Evolutionary conservation across 1,284 basidiomycete genomes (phyloP).

Genomic region (Boletus semigastroideus): DNA sequence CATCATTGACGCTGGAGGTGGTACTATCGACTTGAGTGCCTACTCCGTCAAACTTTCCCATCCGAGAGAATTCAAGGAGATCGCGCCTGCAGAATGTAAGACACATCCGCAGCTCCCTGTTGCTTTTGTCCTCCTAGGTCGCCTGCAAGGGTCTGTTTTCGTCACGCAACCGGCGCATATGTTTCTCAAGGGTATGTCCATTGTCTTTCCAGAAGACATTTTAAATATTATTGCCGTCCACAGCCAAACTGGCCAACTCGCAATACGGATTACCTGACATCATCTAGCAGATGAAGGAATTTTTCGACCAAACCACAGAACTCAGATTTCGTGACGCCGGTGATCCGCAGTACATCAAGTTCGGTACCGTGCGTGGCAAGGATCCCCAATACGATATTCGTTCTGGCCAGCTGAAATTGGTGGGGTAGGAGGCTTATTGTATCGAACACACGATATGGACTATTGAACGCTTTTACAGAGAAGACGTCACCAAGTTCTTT

Average conservation of each 20-base stretch:
- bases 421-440: conserved; percentile 33
- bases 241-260: conserved; percentile 34
- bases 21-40: conserved; percentile 37
- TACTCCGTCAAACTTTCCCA: conserved; percentile 37
- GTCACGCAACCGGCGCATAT: conserved; percentile 40
- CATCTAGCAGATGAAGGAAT: conserved; percentile 40
- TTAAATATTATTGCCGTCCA: conserved; percentile 13
- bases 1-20: conserved; percentile 43
- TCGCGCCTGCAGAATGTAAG: conserved; percentile 40
- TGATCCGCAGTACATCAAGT: conserved; percentile 45
- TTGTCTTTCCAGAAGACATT: not conserved
- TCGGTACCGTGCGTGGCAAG: conserved; percentile 43
- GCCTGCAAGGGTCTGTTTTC: conserved; percentile 35
- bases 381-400: conserved; percentile 27
- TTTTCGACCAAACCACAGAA: conserved; percentile 50
- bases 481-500: conserved; percentile 3
- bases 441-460: not conserved
- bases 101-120: not conserved
- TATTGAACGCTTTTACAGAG: not conserved
- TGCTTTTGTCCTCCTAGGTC: conserved; percentile 17
- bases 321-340: conserved; percentile 39
- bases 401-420: conserved; percentile 43
- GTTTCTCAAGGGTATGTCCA: conserved; percentile 33
- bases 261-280: conserved; percentile 31
- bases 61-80: conserved; percentile 35